Percentiles rank a stretch among this genome's conserved stretches.
phyloP scores from a whole-genome alignment of 2,329 filamentous ascomycete species.

The Thelonectria rubi region DNA sequence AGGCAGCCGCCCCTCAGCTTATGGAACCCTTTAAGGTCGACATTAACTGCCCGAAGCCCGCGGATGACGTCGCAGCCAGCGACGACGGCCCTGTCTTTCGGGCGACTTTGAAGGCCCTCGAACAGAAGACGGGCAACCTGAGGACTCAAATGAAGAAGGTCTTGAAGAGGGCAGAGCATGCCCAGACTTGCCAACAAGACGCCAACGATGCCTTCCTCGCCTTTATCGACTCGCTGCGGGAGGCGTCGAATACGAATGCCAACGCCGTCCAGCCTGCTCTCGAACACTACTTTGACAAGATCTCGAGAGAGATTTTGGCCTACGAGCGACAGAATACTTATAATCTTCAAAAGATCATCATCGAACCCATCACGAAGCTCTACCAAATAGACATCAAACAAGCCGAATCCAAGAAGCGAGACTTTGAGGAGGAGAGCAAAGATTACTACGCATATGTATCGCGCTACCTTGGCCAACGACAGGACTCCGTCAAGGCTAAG shows the following conservation, averaged over 20 bases:
- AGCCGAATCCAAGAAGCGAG: slow-evolving; percentile 94
- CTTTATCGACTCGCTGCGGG: slow-evolving; percentile 86
- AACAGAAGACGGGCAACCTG: slow-evolving; percentile 97
- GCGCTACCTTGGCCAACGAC: slow-evolving; percentile 93
- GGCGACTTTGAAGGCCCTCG: slow-evolving; percentile 93
- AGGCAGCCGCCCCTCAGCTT: slow-evolving; percentile 33
- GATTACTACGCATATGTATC: slow-evolving; percentile 98
- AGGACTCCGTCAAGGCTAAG: slow-evolving; percentile 97
- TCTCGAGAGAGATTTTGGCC: slow-evolving; percentile 85
- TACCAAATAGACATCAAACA: slow-evolving; percentile 98
- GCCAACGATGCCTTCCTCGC: slow-evolving; percentile 86
- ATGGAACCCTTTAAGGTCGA: slow-evolving; percentile 80
- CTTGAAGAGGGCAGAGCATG: slow-evolving; percentile 90
- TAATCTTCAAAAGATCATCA: slow-evolving; percentile 91
- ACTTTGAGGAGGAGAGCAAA: slow-evolving; percentile 98
- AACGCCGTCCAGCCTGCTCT: slow-evolving; percentile 97
- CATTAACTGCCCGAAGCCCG: slow-evolving; percentile 83
- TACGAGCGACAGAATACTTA: slow-evolving; percentile 87
- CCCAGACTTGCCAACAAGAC: slow-evolving; percentile 78
- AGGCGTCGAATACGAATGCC: slow-evolving; percentile 89
- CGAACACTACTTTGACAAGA: slow-evolving; percentile 98
- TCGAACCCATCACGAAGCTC: slow-evolving; percentile 89
- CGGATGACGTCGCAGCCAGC: slow-evolving; percentile 82
- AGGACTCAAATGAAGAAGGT: slow-evolving; percentile 95
- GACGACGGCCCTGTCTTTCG: slow-evolving; percentile 96